Evolutionary conservation across 2,329 filamentous ascomycete species (phyloP).

Genomic region (Scedosporium apiospermum): DNA sequence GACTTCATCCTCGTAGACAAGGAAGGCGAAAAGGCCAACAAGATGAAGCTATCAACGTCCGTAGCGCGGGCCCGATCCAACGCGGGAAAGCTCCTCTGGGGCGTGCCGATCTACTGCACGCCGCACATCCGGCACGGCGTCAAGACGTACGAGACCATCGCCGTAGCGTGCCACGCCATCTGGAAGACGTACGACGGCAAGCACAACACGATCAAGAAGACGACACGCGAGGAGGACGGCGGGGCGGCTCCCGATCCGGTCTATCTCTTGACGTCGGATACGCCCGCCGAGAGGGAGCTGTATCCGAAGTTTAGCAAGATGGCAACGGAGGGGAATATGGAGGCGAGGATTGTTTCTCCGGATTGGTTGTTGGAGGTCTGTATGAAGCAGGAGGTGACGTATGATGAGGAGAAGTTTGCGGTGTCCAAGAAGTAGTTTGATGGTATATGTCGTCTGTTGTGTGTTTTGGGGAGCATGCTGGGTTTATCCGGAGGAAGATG

Average conservation of each 20-base stretch:
- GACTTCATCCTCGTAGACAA: conserved; percentile 62
- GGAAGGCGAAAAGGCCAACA: conserved; percentile 62
- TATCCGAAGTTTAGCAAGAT: conserved; percentile 76
- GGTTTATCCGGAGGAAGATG: background rate
- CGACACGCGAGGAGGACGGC: conserved; percentile 51
- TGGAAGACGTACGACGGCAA: conserved; percentile 72
- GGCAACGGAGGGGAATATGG: conserved; percentile 68
- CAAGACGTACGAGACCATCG: conserved; percentile 78
- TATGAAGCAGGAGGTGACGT: conserved; percentile 75
- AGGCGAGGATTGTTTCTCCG: conserved; percentile 67
- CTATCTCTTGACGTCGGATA: conserved; percentile 69
- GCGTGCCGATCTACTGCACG: conserved; percentile 77
- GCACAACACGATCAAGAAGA: conserved; percentile 56
- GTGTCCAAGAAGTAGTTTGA: conserved; percentile 19
- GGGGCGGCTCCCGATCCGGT: conserved; percentile 60
- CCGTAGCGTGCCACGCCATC: conserved; percentile 77
- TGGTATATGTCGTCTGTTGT: too few relatives aligned
- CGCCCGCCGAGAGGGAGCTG: conserved; percentile 57
- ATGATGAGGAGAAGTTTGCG: conserved; percentile 50
- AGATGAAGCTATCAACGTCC: conserved; percentile 59
- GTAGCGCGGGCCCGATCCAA: conserved; percentile 65
- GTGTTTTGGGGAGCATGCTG: background rate
- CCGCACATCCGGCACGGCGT: conserved; percentile 69
- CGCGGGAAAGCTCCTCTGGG: conserved; percentile 63
- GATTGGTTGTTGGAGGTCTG: conserved; percentile 89